These are phyloP conservation scores for Viola odorata DNA, from an alignment of 345 rosid species.

Conservation along the genomic window DNA sequence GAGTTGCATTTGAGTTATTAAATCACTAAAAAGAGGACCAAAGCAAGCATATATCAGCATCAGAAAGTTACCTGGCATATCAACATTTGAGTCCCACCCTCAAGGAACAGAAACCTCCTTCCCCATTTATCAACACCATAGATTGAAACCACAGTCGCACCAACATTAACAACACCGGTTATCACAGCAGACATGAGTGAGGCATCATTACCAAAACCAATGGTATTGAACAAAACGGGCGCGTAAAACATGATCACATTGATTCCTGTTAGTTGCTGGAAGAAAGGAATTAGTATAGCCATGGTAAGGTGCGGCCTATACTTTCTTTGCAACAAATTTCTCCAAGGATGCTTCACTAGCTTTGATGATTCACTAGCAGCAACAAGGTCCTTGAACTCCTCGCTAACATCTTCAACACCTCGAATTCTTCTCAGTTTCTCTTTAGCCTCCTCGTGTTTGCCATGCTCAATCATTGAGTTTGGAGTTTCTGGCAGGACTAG, in stretches of 20 bases:
- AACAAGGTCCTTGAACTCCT: conserved; percentile 69
- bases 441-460: conserved; percentile 54
- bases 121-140: conserved; percentile 86
- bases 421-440: conserved; percentile 56
- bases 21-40: too few relatives aligned
- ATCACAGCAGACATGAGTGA: conserved; percentile 81
- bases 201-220: conserved; percentile 62
- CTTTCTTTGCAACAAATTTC: conserved; percentile 65
- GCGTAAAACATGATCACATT: conserved; percentile 90
- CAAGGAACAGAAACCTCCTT: conserved; percentile 71
- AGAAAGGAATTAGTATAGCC: conserved; percentile 72
- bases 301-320: conserved; percentile 78
- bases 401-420: conserved; percentile 62
- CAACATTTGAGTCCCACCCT: conserved; percentile 82
- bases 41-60: neutral
- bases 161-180: conserved; percentile 60
- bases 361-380: conserved; percentile 72
- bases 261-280: conserved; percentile 85
- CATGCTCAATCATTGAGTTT: conserved; percentile 92
- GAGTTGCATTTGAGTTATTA: neutral
- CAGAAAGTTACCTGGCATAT: conserved; percentile 57
- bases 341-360: conserved; percentile 73
- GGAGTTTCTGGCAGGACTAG: conserved; percentile 88
- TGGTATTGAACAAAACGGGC: conserved; percentile 73
- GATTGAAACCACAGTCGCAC: conserved; percentile 66